Percentiles rank a stretch among this genome's conserved stretches.
phyloP scores from a whole-genome alignment of 2,329 filamentous ascomycete genomes.

The Ophiostoma angusticollis region DNA sequence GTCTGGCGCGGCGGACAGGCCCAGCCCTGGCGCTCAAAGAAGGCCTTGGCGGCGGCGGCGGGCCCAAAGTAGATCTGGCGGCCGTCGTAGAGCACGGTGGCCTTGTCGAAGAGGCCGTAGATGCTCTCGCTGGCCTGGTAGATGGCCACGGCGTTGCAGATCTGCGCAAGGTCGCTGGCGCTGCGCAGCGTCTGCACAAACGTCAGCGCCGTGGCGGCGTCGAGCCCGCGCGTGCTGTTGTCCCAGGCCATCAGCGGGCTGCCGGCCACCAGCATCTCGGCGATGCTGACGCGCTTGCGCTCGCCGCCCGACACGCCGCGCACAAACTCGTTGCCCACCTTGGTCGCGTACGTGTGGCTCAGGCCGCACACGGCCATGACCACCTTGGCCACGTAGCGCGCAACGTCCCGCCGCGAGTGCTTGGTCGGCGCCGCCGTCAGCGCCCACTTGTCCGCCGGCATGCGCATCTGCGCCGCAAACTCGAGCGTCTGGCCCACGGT shows the following conservation, averaged over 20 bases:
- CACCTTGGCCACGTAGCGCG: slow-evolving; percentile 54
- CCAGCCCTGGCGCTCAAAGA: slow-evolving; percentile 57
- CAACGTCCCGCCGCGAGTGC: slow-evolving; percentile 26
- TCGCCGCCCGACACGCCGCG: slow-evolving; percentile 50
- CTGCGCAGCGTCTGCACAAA: slow-evolving; percentile 52
- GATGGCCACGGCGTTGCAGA: slow-evolving; percentile 48
- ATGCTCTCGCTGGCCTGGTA: slow-evolving; percentile 57
- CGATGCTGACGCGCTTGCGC: slow-evolving; percentile 63
- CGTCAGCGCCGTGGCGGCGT: slow-evolving; percentile 52
- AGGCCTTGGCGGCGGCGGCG: slow-evolving; percentile 45
- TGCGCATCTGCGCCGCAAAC: slow-evolving; percentile 60
- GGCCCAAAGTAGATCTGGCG: slow-evolving; percentile 55
- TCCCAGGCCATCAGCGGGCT: slow-evolving; percentile 60
- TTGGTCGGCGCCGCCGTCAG: slow-evolving; percentile 35
- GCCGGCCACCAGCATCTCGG: slow-evolving; percentile 51
- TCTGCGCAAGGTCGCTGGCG: slow-evolving; percentile 50
- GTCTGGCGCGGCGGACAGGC: slow-evolving; percentile 45
- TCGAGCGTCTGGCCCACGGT: slow-evolving; percentile 67
- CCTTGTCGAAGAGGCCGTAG: slow-evolving; percentile 54
- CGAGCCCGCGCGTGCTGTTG: slow-evolving; percentile 53
- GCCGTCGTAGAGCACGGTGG: slow-evolving; percentile 58
- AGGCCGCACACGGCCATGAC: slow-evolving; percentile 68
- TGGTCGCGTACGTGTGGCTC: slow-evolving; percentile 58
- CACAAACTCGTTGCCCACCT: slow-evolving; percentile 55
- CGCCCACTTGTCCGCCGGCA: slow-evolving; percentile 47